Evolutionary conservation across 2,329 filamentous ascomycete genomes (phyloP), one percentile per base, ranked within the genome.

Genomic region (Pseudogymnoascus sp.): DNA sequence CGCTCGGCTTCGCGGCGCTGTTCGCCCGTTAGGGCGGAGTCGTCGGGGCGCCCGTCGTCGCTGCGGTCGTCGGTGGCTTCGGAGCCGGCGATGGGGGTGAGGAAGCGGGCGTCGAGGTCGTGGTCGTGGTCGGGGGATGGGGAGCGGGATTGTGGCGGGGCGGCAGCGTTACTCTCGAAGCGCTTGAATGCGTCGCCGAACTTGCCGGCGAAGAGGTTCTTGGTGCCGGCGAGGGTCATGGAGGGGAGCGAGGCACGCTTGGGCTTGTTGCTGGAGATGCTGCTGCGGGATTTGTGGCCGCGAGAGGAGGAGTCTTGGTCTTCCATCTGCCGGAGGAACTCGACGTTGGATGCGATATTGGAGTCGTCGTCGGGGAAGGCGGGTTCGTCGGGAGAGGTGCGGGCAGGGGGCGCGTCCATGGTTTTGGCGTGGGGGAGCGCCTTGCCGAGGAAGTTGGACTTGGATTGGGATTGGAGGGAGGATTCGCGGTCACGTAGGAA

Each of bases 101-200:
- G 71, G 30, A 65, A 71, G 22, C 43, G 43, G 57, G 76, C 74
- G n/a, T 68, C 69, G 35, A 75, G 74, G 50, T 78, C 77, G n/a
- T 70, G 74, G 50, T 78, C 77, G n/a, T 70, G 67, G 25, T 70
- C 70, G 20, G 75, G 67, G 74, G 79, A 73, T 73, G 78, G 63
- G 70, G 79, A 65, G 75, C 7, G 68, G 62, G 6, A 65, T 62
- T 12, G n/a, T 0, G 77, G 73, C 3, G 63, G 47, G 65, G 68
- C 69, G 63, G 73, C 74, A 62, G 78, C 81, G 22, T 78, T 62
- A 32, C 67, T 80, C 72, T 99, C 94, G 67, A 97, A 97, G 5
- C 89, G 83, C 70, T 93, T 91, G 76, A 97, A 97, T 2, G 93
- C 92, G 68, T 97, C 92, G 0, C 92, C 91, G 72, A 97, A 97